phyloP scores from a whole-genome alignment of 176 grass and related monocot genomes.

The Zoysia japonica region DNA sequence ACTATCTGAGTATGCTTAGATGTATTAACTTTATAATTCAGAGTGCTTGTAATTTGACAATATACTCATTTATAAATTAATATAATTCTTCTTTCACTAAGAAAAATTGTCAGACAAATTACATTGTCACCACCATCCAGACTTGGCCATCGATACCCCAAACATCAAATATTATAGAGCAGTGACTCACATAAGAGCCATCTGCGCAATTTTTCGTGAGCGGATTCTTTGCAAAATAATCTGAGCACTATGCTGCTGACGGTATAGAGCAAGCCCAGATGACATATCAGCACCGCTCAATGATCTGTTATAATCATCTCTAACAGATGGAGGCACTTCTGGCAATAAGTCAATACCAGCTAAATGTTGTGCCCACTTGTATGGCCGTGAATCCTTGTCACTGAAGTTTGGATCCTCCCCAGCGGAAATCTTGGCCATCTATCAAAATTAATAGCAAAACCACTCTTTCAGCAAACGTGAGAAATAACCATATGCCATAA shows the following conservation, averaged over 20 bases:
- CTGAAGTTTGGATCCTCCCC: conserved; percentile 66
- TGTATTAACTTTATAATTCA: too few species aligned
- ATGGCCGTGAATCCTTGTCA: conserved; percentile 78
- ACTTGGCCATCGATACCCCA: conserved; percentile 43
- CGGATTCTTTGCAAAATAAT: conserved; percentile 96
- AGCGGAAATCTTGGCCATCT: conserved; percentile 86
- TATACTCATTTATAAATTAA: too few species aligned
- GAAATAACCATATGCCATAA: not conserved
- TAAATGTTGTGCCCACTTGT: conserved; percentile 98
- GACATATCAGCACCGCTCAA: conserved; percentile 58
- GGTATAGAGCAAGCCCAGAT: conserved; percentile 70
- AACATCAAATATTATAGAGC: conserved; percentile 59
- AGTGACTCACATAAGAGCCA: conserved; percentile 97
- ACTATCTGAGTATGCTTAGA: too few species aligned
- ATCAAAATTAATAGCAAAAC: conserved; percentile 32
- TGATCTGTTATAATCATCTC: conserved; percentile 46
- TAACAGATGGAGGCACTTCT: conserved; percentile 56
- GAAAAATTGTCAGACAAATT: conserved; percentile 46
- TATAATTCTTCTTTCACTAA: too few species aligned
- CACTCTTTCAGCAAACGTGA: conserved; percentile 7
- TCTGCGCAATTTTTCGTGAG: conserved; percentile 74
- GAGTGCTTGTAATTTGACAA: too few species aligned
- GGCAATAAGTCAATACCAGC: conserved; percentile 93
- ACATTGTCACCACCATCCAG: conserved; percentile 47
- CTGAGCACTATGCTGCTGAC: conserved; percentile 72